Evolutionary conservation across 1,284 basidiomycete species (phyloP).

Genomic region (Ustilago lituana): DNA sequence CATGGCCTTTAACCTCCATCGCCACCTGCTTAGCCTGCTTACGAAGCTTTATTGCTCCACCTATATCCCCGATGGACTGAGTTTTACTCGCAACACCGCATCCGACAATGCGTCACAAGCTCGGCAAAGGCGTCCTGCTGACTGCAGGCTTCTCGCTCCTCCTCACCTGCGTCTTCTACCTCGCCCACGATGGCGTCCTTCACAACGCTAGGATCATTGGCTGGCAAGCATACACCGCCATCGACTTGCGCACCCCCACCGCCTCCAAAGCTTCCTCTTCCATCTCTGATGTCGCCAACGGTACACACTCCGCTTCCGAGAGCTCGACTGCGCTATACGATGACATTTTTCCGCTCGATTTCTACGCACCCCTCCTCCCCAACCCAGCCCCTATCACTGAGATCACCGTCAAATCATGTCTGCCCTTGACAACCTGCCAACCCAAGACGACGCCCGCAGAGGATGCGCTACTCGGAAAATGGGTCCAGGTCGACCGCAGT

Average conservation of each 20-base stretch:
- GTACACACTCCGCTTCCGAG: background rate
- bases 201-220: conserved; percentile 36
- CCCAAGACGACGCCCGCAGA: conserved; percentile 77
- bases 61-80: too few relatives aligned
- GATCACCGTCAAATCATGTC: conserved; percentile 78
- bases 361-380: conserved; percentile 55
- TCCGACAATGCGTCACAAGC: conserved; percentile 37
- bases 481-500: conserved; percentile 83
- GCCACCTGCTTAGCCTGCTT: too few relatives aligned
- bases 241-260: conserved; percentile 13
- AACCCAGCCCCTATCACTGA: conserved; percentile 72
- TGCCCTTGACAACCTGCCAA: conserved; percentile 74
- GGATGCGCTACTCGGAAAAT: conserved; percentile 82
- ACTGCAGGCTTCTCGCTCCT: conserved; percentile 37
- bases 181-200: conserved; percentile 39
- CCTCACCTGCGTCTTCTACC: conserved; percentile 44
- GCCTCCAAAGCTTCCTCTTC: conserved; percentile 2
- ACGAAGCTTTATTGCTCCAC: too few relatives aligned
- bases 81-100: too few relatives aligned
- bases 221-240: conserved; percentile 46
- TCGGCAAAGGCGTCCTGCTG: conserved; percentile 32
- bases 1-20: too few relatives aligned
- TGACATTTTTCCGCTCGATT: conserved; percentile 52
- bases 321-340: conserved; percentile 15
- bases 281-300: background rate